Evolutionary conservation across 352 stramenopile species (phyloP).

Genomic region (Pythium vanterpoolii): DNA sequence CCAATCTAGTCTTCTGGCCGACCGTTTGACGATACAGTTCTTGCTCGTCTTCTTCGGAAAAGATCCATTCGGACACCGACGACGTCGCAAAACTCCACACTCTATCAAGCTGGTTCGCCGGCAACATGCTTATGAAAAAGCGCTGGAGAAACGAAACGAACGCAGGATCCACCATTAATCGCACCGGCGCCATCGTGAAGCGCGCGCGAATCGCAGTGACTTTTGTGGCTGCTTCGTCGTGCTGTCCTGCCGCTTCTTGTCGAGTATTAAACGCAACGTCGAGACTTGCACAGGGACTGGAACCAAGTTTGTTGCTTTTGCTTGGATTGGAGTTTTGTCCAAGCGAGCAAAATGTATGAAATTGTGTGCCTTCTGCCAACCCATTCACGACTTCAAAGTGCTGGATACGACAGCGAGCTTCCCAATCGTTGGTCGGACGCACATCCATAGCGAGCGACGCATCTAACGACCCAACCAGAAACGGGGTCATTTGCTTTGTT

Average conservation of each 20-base stretch:
- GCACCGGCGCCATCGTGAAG: slow-evolving; percentile 56
- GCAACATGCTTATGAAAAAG: slow-evolving; percentile 69
- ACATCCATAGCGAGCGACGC: slow-evolving; percentile 58
- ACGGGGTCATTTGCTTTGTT: slow-evolving; percentile 37
- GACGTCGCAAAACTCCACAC: slow-evolving; percentile 82
- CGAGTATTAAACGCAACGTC: slow-evolving; percentile 29
- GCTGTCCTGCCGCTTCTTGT: slow-evolving; percentile 22
- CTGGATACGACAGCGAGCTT: slow-evolving; percentile 53
- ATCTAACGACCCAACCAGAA: slow-evolving; percentile 43
- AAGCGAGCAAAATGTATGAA: slow-evolving; percentile 64
- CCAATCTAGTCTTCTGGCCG: slow-evolving; percentile 23
- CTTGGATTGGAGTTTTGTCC: neutral
- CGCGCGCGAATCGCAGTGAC: slow-evolving; percentile 27
- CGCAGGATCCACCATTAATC: slow-evolving; percentile 62
- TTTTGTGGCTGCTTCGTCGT: slow-evolving; percentile 2
- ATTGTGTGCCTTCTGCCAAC: slow-evolving; percentile 35
- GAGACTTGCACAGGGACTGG: slow-evolving; percentile 39
- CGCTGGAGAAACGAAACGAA: slow-evolving; percentile 66
- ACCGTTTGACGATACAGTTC: slow-evolving; percentile 29
- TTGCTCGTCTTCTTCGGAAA: slow-evolving; percentile 54
- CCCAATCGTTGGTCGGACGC: slow-evolving; percentile 67
- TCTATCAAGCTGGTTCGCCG: slow-evolving; percentile 66
- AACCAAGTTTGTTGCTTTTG: neutral
- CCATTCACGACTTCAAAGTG: slow-evolving; percentile 69
- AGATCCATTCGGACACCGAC: slow-evolving; percentile 80